Percentiles rank a stretch among this genome's conserved stretches.
Evolutionary conservation across 1,284 basidiomycete genomes (phyloP).

Genomic region (Gomphus sp.): DNA sequence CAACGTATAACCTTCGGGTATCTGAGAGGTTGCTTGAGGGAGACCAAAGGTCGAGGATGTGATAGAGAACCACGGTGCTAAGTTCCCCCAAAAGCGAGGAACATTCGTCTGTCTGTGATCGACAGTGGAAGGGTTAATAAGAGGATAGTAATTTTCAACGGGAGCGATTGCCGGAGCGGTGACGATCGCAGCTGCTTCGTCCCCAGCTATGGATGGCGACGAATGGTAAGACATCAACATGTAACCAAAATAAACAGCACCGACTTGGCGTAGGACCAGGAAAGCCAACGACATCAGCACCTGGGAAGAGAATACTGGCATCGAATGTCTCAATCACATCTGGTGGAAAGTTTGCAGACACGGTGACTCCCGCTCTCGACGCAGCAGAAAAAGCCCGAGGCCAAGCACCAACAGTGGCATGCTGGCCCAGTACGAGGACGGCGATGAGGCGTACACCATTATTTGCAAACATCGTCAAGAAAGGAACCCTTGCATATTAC

Average conservation of each 20-base stretch:
- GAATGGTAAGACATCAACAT: background rate
- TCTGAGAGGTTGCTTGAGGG: constrained; percentile 45
- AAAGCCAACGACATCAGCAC: constrained; percentile 36
- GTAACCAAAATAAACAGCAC: background rate
- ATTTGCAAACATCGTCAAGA: background rate
- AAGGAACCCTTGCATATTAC: background rate
- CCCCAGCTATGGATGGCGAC: constrained; percentile 27
- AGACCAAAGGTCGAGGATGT: constrained; percentile 75
- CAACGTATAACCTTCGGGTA: constrained; percentile 60
- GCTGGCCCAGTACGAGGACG: background rate
- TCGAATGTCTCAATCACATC: constrained; percentile 16
- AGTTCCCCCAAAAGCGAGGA: constrained; percentile 33
- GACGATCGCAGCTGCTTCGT: constrained; percentile 36
- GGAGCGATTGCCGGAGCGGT: constrained; percentile 34
- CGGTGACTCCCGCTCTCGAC: constrained; percentile 26
- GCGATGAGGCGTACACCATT: background rate
- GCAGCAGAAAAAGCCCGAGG: constrained; percentile 16
- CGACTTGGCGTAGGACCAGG: constrained; percentile 34
- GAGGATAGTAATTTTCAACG: constrained; percentile 27
- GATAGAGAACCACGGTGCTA: constrained; percentile 75
- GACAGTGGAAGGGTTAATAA: constrained; percentile 28
- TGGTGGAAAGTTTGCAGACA: constrained; percentile 20
- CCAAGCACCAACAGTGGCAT: background rate
- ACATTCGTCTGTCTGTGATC: constrained; percentile 26
- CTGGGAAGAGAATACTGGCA: constrained; percentile 27